A percentile compares a stretch with the other conserved stretches of the same genome.
Conservation (phyloP, 805 yeast genomes). For the Metschnikowia borealis region DNA sequence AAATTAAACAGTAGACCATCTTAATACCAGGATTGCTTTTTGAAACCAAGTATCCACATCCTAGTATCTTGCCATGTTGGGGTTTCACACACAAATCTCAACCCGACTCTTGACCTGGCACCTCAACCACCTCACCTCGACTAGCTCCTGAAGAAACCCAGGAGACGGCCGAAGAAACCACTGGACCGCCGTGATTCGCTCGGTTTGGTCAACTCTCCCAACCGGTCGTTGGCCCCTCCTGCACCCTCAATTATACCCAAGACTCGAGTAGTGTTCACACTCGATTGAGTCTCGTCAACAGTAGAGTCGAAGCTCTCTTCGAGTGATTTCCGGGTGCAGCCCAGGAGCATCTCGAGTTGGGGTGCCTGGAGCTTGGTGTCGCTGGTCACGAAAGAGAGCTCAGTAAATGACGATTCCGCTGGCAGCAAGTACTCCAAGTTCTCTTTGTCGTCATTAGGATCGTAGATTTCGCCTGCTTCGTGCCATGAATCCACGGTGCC, state of each 20-base stretch:
- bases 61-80: no score
- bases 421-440: conserved; percentile 7
- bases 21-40: no score
- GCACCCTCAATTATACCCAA: conserved; percentile 1
- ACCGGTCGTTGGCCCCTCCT: background rate
- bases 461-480: background rate
- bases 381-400: conserved; percentile 12
- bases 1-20: no score
- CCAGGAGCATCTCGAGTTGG: background rate
- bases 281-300: background rate
- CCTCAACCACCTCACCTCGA: background rate
- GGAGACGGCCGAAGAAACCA: background rate
- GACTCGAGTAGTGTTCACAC: background rate
- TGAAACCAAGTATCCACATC: no score
- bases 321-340: no score
- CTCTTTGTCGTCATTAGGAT: background rate
- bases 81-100: no score
- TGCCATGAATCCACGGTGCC: background rate
- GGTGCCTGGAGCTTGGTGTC: conserved; percentile 3
- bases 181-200: background rate
- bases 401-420: conserved; percentile 11
- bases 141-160: conserved; percentile 1
- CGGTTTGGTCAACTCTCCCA: background rate
- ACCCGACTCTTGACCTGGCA: background rate
- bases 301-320: background rate